Evolutionary conservation across 257 asterid genomes (phyloP), one percentile per base, ranked within the genome.

Genomic region (Solanum rostratum): DNA sequence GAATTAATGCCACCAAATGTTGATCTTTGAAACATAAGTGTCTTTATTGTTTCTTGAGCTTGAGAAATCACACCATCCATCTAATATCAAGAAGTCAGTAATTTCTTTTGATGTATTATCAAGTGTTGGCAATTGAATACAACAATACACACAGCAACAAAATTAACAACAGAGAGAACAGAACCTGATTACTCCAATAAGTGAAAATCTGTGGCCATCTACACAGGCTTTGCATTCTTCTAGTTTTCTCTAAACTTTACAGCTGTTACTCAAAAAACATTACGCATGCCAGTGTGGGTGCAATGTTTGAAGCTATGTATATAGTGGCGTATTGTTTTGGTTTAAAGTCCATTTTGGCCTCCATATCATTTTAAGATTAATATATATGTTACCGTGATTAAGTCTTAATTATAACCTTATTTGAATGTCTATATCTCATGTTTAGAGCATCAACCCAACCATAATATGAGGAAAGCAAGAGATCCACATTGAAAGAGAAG

Each of bases 51-150:
- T 93, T 96, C 99, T 88, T 96, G 99, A 74, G 98, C 98, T 88
- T 96, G 99, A 83, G 98, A 95, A 79, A 96, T 92, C 84, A 96
- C 98, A 20, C 92, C 89, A 90, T 96, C 99, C 93, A 95, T 89
- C 98, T 96, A 87, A 87, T 90, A 91, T 84, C 65, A 88, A 50
- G 62, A 49, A 76, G 63, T 78, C 45, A 50, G 81, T 19, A 43
- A 43, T 74, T 45, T 30, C n/a, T 3, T 66, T 8, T 30, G 45
- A 66, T 30, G 30, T 30, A 37, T 29, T 90, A 91, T 81, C 57
- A 87, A 74, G 59, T 45, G 20, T 22, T 15, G 6, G 82, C 63
- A 49, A 27, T 78, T 78, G 63, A 78, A 50, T 50, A 49, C 82
- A 78, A 29, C 16, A 78, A 78, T 16, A 78, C 6, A 39, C 82